Evolutionary conservation across 306 rosid genomes (phyloP), one percentile per base, ranked within the genome.

Genomic region (Canavalia gladiata): DNA sequence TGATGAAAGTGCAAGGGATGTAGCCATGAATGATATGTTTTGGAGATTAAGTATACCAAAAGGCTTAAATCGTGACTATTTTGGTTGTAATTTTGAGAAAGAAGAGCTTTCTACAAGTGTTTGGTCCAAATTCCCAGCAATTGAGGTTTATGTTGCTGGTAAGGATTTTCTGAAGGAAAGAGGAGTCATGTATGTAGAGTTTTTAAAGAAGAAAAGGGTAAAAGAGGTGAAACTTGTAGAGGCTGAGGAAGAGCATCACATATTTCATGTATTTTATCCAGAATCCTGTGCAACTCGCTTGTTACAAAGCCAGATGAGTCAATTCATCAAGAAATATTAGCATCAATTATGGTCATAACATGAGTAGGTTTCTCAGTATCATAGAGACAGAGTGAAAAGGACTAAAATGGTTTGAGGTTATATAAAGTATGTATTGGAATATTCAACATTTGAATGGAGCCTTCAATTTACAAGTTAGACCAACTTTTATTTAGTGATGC

Each of bases 121-220:
- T 5, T 91, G 95, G 95, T 13, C 50, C 8, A 67, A 72, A 29
- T 91, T 92, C 18, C 99, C 99, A 0, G 82, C 78, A 9, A 82
- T 87, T 74, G 88, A 81, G 83, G 97, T 93, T 35, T 89, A 81
- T 82, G 97, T 95, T 49, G 97, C 97, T 55, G 96, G 89, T 7
- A 52, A 60, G 69, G 98, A 93, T 86, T 91, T 89, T 45, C 63
- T 95, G 82, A 91, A 86, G 77, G 97, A 95, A 57, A 93, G 98
- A 35, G 97, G 99, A 60, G 93, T 79, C 8, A 85, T 86, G 92
- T 89, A 92, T 76, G 95, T 84, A 43, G 90, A 86, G 50, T 95
- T 90, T 76, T 9, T 91, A 80, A 67, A 87, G 80, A 84, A 78
- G 67, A 91, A 86, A 78, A 86, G 89, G 1, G 91, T 83, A 2